phyloP scores from a whole-genome alignment of 1,139 yeast species.

The Protomyces inouyei region DNA sequence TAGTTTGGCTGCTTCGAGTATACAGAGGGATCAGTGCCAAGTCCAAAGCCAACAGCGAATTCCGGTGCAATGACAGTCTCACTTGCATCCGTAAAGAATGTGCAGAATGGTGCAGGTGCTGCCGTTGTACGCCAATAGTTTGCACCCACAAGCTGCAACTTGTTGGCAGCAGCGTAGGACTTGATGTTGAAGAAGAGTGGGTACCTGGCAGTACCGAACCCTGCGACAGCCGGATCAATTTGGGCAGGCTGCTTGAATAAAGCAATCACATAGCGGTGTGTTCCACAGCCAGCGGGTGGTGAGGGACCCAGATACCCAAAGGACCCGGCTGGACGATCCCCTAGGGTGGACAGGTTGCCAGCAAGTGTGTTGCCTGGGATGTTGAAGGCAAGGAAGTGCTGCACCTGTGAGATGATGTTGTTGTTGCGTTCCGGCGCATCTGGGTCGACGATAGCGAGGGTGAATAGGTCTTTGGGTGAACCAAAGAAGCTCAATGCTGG shows the following conservation, averaged over 20 bases:
- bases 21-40: neutral
- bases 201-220: slow-evolving; percentile 3
- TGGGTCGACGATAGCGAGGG: slow-evolving; percentile 6
- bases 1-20: slow-evolving; percentile 2
- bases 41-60: slow-evolving; percentile 4
- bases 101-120: slow-evolving; percentile 2
- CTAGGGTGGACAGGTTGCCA: slow-evolving; percentile 3
- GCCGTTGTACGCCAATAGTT: slow-evolving; percentile 8
- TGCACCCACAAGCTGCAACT: slow-evolving; percentile 7
- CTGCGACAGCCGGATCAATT: slow-evolving; percentile 2
- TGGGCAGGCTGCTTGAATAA: slow-evolving; percentile 3
- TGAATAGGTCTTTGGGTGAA: neutral
- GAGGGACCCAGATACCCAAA: slow-evolving; percentile 1
- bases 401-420: slow-evolving; percentile 8
- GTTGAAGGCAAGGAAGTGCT: slow-evolving; percentile 14
- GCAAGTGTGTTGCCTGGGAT: neutral
- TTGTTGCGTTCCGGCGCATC: slow-evolving; percentile 13
- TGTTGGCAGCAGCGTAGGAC: slow-evolving; percentile 1
- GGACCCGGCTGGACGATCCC: slow-evolving; percentile 5
- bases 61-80: slow-evolving; percentile 1
- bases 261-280: slow-evolving; percentile 10
- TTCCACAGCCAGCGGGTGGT: slow-evolving; percentile 9
- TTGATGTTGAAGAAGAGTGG: slow-evolving; percentile 13
- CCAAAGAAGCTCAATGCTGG: slow-evolving; percentile 3
- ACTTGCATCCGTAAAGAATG: slow-evolving; percentile 8